A percentile compares a stretch with the other conserved stretches of the same genome.
These are phyloP conservation scores for Schizopora paradoxa DNA, from an alignment of 1,284 basidiomycete genomes.

Conservation along the genomic window DNA sequence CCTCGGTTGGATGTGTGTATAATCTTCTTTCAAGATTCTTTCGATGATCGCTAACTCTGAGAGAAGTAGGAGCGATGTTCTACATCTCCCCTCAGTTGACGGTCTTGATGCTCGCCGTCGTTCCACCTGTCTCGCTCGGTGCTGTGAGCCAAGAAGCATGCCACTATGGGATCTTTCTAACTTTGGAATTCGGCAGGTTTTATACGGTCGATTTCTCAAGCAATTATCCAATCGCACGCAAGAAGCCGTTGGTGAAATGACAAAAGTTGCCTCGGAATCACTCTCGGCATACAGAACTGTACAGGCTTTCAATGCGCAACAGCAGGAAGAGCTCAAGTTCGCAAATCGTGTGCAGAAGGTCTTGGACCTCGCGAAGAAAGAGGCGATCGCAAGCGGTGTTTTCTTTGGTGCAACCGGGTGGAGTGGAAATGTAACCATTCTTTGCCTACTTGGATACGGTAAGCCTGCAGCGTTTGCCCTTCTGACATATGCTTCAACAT, in stretches of 20 bases:
- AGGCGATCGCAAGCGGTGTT: constrained; percentile 86
- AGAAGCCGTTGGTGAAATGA: constrained; percentile 93
- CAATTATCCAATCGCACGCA: constrained; percentile 89
- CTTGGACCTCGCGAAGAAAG: constrained; percentile 75
- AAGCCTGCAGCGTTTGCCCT: too few species aligned
- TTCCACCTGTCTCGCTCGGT: constrained; percentile 92
- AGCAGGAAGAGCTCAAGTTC: constrained; percentile 71
- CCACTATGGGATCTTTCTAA: neutral
- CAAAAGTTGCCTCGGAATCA: constrained; percentile 88
- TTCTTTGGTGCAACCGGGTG: constrained; percentile 94
- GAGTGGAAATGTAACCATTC: constrained; percentile 90
- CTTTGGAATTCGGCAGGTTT: constrained; percentile 49
- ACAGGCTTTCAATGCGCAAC: constrained; percentile 81
- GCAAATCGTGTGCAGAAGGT: constrained; percentile 64
- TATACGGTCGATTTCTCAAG: constrained; percentile 94
- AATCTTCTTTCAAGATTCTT: too few species aligned
- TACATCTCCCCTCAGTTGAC: constrained; percentile 91
- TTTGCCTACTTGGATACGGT: constrained; percentile 91
- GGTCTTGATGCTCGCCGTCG: constrained; percentile 87
- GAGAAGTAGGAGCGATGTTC: constrained; percentile 91
- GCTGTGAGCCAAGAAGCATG: constrained; percentile 54
- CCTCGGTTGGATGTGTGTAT: constrained; percentile 77
- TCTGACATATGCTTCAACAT: constrained; percentile 3
- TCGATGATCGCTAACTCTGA: constrained; percentile 3
- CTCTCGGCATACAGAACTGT: constrained; percentile 92